Base-by-base conservation (phyloP, 768 basidiomycete species). In the Pisolithus tinctorius region DNA sequence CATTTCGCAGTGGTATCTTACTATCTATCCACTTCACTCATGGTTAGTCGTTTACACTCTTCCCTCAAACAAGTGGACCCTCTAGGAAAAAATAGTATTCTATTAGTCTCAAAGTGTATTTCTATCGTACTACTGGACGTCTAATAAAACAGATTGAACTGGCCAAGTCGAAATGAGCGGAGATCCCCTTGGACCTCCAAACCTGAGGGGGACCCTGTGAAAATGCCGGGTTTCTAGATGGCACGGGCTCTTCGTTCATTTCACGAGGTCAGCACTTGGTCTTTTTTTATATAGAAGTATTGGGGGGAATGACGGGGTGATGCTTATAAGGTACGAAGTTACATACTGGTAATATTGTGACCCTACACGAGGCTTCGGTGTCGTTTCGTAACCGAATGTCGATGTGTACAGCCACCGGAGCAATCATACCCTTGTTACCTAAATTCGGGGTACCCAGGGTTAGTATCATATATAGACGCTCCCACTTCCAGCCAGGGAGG, bases 81-180 rank as follows among this genome's bases (percentile, higher is more conserved):
- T 36, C 39, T 45, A 25, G 49, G 13, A 45, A 55, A 47, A 55
- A 55, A 41, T 51, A 49, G 49, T 50, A 55, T 42, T 46, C 55
- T 55, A 51, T 41, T 55, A 64, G 53, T 52, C 38, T 30, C 53
- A 29, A 46, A 45, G 9, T 57, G 61, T 63, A 63, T 59, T 65
- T 54, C 49, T 63, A 63, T 55, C 42, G 40, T 63, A 63, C 48
- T 44, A 50, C 54, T 16, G 16, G 13, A 49, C 48, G 44, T 36
- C 37, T 60, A 63, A 63, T 62, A 50, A 51, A 54, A 34, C 26
- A n/a, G 48, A 55, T 50, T 44, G 36, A 38, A 20, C 45, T 31
- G 25, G n/a, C 16, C 23, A 29, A 9, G 16, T n/a, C 31, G 14
- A 30, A n/a, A 29, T 37, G 42, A 36, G 13, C 34, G 43, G 42